Evolutionary conservation across 2,329 filamentous ascomycete genomes (phyloP).

Genomic region (Botrytis porri): DNA sequence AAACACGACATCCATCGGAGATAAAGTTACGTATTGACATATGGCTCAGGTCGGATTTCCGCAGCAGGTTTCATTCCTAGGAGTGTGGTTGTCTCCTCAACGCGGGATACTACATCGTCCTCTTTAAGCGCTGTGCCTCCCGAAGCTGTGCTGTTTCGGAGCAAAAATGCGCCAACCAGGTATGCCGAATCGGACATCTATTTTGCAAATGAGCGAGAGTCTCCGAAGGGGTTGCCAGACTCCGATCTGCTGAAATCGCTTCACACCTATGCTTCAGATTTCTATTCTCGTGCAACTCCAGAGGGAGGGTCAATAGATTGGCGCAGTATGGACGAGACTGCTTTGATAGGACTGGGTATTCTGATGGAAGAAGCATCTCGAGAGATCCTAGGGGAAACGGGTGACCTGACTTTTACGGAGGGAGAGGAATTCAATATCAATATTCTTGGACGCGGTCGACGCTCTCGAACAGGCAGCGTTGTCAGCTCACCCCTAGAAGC

Average conservation of each 20-base stretch:
- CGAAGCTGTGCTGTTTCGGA: constrained; percentile 69
- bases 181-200: constrained; percentile 72
- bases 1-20: neutral
- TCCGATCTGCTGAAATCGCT: constrained; percentile 67
- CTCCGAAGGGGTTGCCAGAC: constrained; percentile 57
- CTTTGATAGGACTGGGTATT: constrained; percentile 71
- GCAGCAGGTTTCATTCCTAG: constrained; percentile 43
- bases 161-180: constrained; percentile 59
- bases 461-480: constrained; percentile 3
- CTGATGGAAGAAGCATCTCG: constrained; percentile 68
- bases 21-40: constrained; percentile 12
- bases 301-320: constrained; percentile 40
- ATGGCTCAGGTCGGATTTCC: constrained; percentile 41
- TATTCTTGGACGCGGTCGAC: neutral
- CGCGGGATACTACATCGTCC: constrained; percentile 35
- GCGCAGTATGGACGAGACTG: constrained; percentile 73
- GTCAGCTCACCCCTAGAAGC: constrained; percentile 6
- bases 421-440: constrained; percentile 35
- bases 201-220: constrained; percentile 58
- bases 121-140: constrained; percentile 51
- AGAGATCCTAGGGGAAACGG: constrained; percentile 59
- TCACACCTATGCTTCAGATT: constrained; percentile 65
- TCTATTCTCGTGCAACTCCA: constrained; percentile 49
- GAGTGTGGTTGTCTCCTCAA: constrained; percentile 29
- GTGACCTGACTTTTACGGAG: constrained; percentile 71